phyloP scores from a whole-genome alignment of 768 basidiomycete genomes.

The Mycena sanguinolenta region DNA sequence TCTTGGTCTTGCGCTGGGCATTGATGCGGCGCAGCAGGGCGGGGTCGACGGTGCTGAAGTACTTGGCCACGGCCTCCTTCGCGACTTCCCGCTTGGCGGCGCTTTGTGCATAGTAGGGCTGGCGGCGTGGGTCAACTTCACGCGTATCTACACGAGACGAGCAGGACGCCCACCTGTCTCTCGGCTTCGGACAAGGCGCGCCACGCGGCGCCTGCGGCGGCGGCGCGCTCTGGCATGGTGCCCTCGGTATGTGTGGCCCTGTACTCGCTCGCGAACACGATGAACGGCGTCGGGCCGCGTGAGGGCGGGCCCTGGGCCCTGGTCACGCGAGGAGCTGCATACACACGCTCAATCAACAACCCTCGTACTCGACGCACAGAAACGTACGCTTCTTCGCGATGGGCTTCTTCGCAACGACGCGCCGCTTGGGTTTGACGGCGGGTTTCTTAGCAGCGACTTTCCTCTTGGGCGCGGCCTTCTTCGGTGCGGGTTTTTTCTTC shows the following conservation, averaged over 20 bases:
- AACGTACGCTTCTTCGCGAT: conserved; percentile 5
- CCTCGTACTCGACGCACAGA: no score
- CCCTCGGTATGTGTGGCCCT: not conserved
- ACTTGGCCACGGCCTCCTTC: not conserved
- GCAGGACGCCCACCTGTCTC: conserved; percentile 8
- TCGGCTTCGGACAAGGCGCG: conserved; percentile 14
- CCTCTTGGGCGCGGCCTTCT: conserved; percentile 19
- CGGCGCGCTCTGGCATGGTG: not conserved
- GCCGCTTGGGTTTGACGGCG: conserved; percentile 1
- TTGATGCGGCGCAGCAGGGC: conserved; percentile 18
- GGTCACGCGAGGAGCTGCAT: conserved; percentile 9
- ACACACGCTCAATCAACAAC: not conserved
- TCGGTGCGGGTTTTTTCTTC: conserved; percentile 17
- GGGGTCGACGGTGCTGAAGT: conserved; percentile 14
- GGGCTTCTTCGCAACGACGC: not conserved
- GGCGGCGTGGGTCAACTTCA: not conserved
- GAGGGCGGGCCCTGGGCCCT: conserved; percentile 19
- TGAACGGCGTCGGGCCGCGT: not conserved
- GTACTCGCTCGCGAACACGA: not conserved
- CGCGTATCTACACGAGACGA: no score
- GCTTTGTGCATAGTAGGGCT: not conserved
- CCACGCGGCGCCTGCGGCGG: conserved; percentile 5
- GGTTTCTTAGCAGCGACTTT: not conserved
- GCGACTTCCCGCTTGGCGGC: not conserved
- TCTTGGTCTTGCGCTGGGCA: conserved; percentile 4